Percentiles rank a stretch among this genome's conserved stretches.
These are phyloP conservation scores for Didymosphaeria variabile DNA, from an alignment of 2,329 filamentous ascomycete genomes.

Conservation along the genomic window DNA sequence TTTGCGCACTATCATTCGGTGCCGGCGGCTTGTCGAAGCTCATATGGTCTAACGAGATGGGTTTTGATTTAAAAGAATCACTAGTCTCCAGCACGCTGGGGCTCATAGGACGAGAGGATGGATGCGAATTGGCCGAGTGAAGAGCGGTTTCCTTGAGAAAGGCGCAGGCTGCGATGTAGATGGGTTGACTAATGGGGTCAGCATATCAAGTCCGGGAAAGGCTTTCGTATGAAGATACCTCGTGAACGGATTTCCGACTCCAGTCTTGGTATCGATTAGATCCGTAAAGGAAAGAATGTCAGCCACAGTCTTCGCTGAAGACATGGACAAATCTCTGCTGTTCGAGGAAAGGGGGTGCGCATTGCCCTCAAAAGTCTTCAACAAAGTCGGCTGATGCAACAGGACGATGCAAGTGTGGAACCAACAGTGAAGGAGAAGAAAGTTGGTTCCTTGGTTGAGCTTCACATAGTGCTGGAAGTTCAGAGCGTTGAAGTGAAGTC, in stretches of 20 bases:
- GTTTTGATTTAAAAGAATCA: constrained; percentile 48
- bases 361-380: constrained; percentile 76
- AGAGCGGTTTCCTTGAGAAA: constrained; percentile 85
- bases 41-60: constrained; percentile 41
- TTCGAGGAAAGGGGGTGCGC: constrained; percentile 80
- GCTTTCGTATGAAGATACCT: constrained; percentile 36
- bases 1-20: constrained; percentile 21
- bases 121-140: constrained; percentile 69
- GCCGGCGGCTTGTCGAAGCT: constrained; percentile 23
- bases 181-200: constrained; percentile 72
- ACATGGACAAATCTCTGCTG: constrained; percentile 83
- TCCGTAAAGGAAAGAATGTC: constrained; percentile 89
- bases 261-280: constrained; percentile 83
- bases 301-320: constrained; percentile 88
- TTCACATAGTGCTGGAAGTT: constrained; percentile 89
- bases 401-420: constrained; percentile 88
- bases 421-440: constrained; percentile 88
- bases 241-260: constrained; percentile 87
- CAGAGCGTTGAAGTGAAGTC: constrained; percentile 81
- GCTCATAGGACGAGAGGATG: constrained; percentile 68
- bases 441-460: constrained; percentile 82
- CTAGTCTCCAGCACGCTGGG: constrained; percentile 34
- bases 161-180: constrained; percentile 89
- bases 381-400: constrained; percentile 81
- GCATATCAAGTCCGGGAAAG: constrained; percentile 4